Base-by-base conservation (phyloP, 208 protist species). In the Balamuthia mandrillaris region DNA sequence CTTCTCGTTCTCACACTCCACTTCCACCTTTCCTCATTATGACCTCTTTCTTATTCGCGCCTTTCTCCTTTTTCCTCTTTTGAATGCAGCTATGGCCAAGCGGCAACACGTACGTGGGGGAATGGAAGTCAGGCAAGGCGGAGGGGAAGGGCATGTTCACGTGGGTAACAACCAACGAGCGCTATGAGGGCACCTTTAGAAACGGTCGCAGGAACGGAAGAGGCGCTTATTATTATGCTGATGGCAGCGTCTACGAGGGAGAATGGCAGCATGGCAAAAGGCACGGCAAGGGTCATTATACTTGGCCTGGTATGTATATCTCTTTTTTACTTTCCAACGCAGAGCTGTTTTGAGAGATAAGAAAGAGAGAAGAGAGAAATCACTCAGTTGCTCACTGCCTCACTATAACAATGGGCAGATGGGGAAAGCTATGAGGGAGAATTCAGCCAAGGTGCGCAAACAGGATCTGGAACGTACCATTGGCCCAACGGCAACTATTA, bases 201-300 rank as follows among this genome's bases (percentile, higher is more conserved):
- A 51, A 56, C 27, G 68, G 68, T 1, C 31, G 58, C 31, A 41
- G 16, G 24, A 78, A 78, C 24, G 45, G 68, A 58, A 51, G 42
- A n/a, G 68, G 44, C 58, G 21, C 39, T 3, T 78, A 58, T 21
- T 39, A 31, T 10, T 83, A 66, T 37, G 31, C 39, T 61, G 75
- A 83, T 37, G 75, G 75, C 29, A 83, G 54, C 75, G 12, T 21
- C 5, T 83, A 83, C 41, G 75, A 83, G n/a, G 75, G 75, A 16
- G 54, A 66, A 10, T 83, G 47, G 47, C 42, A 66, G 31, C 52
- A 66, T 33, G 75, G 49, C 47, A 66, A 66, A 54, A 21, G 52
- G 0, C 35, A 83, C 18, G 75, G 75, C 6, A 41, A 39, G 45
- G 74, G 74, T 37, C 42, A 65, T 45, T 81, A 44, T 37, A 81